Conservation (phyloP, 371 early-diverging fungal species). For the Syncephalis fuscata region DNA sequence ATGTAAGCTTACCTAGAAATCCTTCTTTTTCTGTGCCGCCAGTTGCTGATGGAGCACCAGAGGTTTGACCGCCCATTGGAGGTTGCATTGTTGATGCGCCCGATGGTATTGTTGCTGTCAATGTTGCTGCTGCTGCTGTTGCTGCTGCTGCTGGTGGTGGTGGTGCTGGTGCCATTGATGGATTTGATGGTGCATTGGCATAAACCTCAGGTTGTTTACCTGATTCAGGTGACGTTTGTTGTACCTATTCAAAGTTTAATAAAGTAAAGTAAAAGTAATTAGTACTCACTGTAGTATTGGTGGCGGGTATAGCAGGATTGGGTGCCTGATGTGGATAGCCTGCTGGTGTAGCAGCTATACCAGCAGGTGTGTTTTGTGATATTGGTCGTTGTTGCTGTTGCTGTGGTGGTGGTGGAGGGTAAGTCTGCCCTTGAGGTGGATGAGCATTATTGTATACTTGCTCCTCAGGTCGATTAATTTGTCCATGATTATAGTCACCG, state of each 20-base stretch:
- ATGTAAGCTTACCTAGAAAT: neutral
- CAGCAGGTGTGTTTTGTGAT: neutral
- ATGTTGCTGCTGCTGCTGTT: neutral
- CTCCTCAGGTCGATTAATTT: too few species aligned
- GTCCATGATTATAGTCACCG: too few species aligned
- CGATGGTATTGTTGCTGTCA: neutral
- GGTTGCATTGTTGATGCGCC: neutral
- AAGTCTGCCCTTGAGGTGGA: too few species aligned
- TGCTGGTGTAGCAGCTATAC: neutral
- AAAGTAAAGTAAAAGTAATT: too few species aligned
- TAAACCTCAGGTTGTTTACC: neutral
- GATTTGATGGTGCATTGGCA: neutral
- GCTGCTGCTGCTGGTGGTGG: neutral
- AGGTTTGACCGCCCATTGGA: neutral
- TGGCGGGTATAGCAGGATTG: neutral
- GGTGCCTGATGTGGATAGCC: neutral
- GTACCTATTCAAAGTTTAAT: neutral
- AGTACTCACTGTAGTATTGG: neutral
- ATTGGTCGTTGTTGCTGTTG: neutral
- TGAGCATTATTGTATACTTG: too few species aligned
- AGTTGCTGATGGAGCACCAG: neutral
- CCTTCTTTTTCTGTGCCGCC: too few species aligned
- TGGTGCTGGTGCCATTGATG: neutral
- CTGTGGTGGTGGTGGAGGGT: too few species aligned
- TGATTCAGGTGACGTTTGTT: neutral